Percentiles rank a stretch among this genome's conserved stretches.
These are phyloP conservation scores for Rosellinia necatrix DNA, from an alignment of 2,329 filamentous ascomycete genomes.

Conservation along the genomic window DNA sequence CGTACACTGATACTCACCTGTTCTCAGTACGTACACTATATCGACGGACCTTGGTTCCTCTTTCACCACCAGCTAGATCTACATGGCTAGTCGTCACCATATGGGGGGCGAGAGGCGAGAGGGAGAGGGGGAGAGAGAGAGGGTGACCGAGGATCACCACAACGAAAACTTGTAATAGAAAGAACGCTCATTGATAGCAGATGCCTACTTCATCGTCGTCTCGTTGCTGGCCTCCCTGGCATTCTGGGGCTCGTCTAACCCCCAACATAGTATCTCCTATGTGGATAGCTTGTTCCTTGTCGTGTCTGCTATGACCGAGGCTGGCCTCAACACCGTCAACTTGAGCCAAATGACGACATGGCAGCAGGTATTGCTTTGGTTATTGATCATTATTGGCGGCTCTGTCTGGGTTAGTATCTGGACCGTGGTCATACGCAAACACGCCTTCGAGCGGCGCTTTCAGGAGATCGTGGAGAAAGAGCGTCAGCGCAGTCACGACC, in stretches of 20 bases:
- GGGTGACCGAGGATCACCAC: neutral
- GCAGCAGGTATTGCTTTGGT: slow-evolving; percentile 67
- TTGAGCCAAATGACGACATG: slow-evolving; percentile 66
- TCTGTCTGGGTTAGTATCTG: slow-evolving; percentile 68
- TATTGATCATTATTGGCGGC: slow-evolving; percentile 66
- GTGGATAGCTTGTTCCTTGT: slow-evolving; percentile 67
- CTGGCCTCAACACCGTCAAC: slow-evolving; percentile 65
- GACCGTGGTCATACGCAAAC: slow-evolving; percentile 64
- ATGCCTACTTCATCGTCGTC: slow-evolving; percentile 65
- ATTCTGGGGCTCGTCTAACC: slow-evolving; percentile 62
- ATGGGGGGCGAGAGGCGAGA: no score
- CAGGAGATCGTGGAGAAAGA: slow-evolving; percentile 54
- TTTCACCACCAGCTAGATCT: no score
- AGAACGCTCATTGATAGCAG: slow-evolving; percentile 19
- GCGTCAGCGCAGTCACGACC: slow-evolving; percentile 40
- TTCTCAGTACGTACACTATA: no score
- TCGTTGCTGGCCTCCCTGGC: slow-evolving; percentile 61
- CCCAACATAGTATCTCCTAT: slow-evolving; percentile 58
- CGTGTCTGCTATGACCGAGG: slow-evolving; percentile 68
- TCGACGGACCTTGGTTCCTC: no score
- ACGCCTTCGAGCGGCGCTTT: slow-evolving; percentile 66
- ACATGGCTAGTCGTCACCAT: no score
- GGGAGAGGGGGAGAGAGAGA: neutral
- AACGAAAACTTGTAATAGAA: neutral
- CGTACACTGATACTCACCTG: no score